Base-by-base conservation (phyloP, 2,329 filamentous ascomycete species). In the Sphaerulina vaccinii region DNA sequence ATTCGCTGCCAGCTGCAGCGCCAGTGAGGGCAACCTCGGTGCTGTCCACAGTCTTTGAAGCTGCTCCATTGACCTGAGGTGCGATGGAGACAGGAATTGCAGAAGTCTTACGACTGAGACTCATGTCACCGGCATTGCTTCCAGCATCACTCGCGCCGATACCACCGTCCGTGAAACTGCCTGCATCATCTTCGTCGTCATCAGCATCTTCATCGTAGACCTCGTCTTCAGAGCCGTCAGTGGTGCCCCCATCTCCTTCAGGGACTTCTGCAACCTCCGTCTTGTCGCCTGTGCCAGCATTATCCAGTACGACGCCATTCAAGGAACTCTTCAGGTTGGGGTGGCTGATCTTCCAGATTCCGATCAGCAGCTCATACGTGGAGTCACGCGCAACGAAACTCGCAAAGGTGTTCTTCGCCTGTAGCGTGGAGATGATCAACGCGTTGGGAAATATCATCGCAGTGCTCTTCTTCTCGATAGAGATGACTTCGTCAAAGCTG, bases 271-370 rank as follows among this genome's bases (percentile, higher is more conserved):
- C 78, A 70, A 95, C 93, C 64, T 95, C 91, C 0, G 90, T 96
- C 73, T 93, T 95, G 70, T 96, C 91, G 18, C 90, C 90, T 3
- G 80, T 84, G 5, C 89, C 87, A 0, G 83, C 68, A 56, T 89
- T 85, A 58, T 91, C 88, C 2, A 96, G 78, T 10, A 83, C 81
- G 9, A 95, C 89, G 2, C 93, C 92, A 57, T 96, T 96, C 2
- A 96, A 76, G 3, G 90, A 95, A 67, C 90, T 96, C 69, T 90
- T 89, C 23, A 99, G 74, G 49, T 90, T 89, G 1, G 93, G 92
- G 68, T 99, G 93, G 13, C 89, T 93, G 23, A 96, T 86, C 70
- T 96, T 96, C 93, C 93, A 99, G 52, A 99, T 97, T 54, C 95
- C 95, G 60, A 99, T 87, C 67, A 99, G 91, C 39, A 99, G 76